These are phyloP conservation scores for Dentipellis fragilis DNA, from an alignment of 768 basidiomycete genomes.

Conservation along the genomic window DNA sequence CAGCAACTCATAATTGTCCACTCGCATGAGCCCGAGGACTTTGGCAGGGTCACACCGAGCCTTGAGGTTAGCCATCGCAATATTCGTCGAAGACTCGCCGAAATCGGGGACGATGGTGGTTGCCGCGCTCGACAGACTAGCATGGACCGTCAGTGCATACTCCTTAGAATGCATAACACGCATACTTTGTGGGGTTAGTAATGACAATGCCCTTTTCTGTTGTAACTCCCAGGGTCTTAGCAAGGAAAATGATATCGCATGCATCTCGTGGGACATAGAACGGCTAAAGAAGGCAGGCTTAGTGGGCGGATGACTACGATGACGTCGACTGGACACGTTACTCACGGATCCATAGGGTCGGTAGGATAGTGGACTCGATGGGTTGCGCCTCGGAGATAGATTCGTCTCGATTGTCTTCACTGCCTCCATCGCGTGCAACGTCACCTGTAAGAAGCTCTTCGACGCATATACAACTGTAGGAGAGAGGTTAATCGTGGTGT, in stretches of 20 bases:
- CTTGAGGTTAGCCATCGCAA: constrained; percentile 39
- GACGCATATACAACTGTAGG: constrained; percentile 56
- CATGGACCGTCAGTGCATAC: not conserved
- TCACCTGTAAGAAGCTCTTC: constrained; percentile 51
- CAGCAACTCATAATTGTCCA: constrained; percentile 45
- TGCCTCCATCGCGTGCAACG: constrained; percentile 53
- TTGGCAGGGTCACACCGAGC: constrained; percentile 43
- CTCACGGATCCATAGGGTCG: constrained; percentile 58
- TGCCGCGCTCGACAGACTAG: constrained; percentile 30
- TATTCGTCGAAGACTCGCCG: constrained; percentile 28
- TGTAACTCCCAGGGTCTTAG: constrained; percentile 56
- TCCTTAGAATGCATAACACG: not conserved
- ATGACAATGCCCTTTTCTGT: constrained; percentile 57
- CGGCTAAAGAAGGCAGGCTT: constrained; percentile 28
- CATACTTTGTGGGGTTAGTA: constrained; percentile 59
- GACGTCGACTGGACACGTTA: not conserved
- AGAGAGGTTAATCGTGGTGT: not conserved
- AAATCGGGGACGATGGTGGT: constrained; percentile 54
- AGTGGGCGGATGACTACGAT: not conserved
- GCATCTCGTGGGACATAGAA: constrained; percentile 67
- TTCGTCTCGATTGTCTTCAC: constrained; percentile 28
- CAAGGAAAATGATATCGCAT: constrained; percentile 46
- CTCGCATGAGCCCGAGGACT: constrained; percentile 58
- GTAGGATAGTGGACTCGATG: constrained; percentile 33
- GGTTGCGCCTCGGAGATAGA: constrained; percentile 26